Base-by-base conservation (phyloP, 495 filamentous ascomycete genomes). In the Hypoxylon rickii region DNA sequence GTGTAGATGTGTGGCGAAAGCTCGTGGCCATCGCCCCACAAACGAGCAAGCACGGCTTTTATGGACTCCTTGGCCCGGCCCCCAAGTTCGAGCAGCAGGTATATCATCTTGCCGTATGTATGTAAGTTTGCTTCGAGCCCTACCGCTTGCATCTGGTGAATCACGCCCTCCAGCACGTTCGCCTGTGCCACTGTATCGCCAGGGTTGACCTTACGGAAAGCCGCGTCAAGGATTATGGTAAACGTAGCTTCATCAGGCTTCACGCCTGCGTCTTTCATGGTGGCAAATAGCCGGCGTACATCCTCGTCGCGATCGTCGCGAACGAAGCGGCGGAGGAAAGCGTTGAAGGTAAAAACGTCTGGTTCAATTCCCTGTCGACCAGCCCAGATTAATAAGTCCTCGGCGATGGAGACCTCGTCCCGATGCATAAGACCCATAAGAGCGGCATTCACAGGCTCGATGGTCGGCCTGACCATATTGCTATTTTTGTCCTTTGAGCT, bases 331-430 rank as follows among this genome's bases (percentile, higher is more conserved):
- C 76, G 72, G 19, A 92, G 73, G 7, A 90, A 75, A 3, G 76
- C 84, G 70, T 92, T 92, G 73, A 83, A 92, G 10, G 88, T 90
- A 46, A 72, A 70, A 26, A 79, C 68, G 61, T 89, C 80, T 13
- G 84, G 83, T 26, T 73, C 44, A 38, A 92, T 79, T 20, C 73
- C 75, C 34, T 86, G 81, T 3, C 60, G 65, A 6, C 61, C 64
- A 0, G 86, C 86, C 83, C 85, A 89, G 8, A 54, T 45, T 7
- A 92, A 70, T 3, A 90, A 68, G 7, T 73, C 67, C 7, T 71
- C 54, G 37, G 80, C 77, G 16, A 51, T 62, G 7, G 33, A 31
- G 5, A 60, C 37, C 15, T 71, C 64, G 4, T 75, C 65, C 22
- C 55, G 44, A 19, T 72, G 71, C 19, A 76, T 38, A 29, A 77